phyloP scores from a whole-genome alignment of 805 yeast genomes.

The Starmerella powellii region DNA sequence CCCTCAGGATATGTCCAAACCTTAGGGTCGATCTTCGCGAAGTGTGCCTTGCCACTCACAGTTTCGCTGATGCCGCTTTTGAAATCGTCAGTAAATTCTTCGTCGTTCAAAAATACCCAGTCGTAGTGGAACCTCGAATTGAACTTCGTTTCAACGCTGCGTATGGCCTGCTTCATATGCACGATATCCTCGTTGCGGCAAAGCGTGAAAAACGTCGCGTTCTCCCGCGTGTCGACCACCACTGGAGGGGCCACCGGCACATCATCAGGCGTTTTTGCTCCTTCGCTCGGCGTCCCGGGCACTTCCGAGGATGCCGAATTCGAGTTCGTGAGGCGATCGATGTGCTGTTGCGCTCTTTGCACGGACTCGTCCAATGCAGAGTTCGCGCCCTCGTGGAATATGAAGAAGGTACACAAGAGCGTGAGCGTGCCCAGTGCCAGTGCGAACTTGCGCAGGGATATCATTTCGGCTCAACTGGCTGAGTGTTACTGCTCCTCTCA shows the following conservation, averaged over 20 bases:
- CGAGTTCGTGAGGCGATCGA: background rate
- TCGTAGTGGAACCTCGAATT: constrained; percentile 53
- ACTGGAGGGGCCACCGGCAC: too few relatives aligned
- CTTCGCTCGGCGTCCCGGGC: too few relatives aligned
- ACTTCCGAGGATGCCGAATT: too few relatives aligned
- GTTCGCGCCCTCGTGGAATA: constrained; percentile 9
- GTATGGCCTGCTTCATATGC: constrained; percentile 45
- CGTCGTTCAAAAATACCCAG: constrained; percentile 70
- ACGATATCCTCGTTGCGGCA: constrained; percentile 58
- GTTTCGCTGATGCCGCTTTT: constrained; percentile 36
- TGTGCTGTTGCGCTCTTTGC: constrained; percentile 3
- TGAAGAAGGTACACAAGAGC: background rate
- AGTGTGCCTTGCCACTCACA: constrained; percentile 50
- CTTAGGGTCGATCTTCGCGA: constrained; percentile 47
- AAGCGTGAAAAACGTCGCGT: constrained; percentile 47
- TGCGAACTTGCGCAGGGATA: too few relatives aligned
- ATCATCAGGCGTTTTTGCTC: background rate
- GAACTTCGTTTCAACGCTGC: constrained; percentile 54
- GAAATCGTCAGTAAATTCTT: constrained; percentile 48
- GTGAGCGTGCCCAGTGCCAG: background rate
- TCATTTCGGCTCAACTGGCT: too few relatives aligned
- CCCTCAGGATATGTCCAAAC: constrained; percentile 62
- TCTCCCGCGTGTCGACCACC: constrained; percentile 20
- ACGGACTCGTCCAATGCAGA: constrained; percentile 4
- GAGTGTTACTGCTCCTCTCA: too few relatives aligned